phyloP scores from a whole-genome alignment of 2,329 filamentous ascomycete species.

The Simplicillium aogashimaense region DNA sequence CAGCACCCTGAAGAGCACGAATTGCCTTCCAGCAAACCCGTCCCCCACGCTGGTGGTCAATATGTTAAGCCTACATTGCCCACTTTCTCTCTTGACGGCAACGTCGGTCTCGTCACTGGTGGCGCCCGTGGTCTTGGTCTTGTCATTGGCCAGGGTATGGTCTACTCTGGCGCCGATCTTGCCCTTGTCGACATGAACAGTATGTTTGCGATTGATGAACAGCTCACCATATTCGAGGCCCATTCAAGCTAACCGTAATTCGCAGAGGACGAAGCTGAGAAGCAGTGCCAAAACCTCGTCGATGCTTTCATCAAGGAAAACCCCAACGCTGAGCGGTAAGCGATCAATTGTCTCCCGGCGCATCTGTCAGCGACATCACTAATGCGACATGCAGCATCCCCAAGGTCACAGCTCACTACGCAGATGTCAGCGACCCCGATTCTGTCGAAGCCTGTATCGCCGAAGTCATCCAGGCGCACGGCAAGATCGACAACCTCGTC shows the following conservation, averaged over 20 bases:
- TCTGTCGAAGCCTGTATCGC: constrained; percentile 67
- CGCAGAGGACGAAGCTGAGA: constrained; percentile 71
- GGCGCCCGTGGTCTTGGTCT: constrained; percentile 82
- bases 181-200: constrained; percentile 92
- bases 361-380: too few species aligned
- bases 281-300: constrained; percentile 64
- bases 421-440: constrained; percentile 71
- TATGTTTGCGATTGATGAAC: constrained; percentile 31
- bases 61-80: constrained; percentile 80
- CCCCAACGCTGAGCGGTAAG: constrained; percentile 59
- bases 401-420: constrained; percentile 80
- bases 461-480: constrained; percentile 50
- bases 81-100: constrained; percentile 76
- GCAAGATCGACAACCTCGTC: constrained; percentile 82
- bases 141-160: constrained; percentile 87
- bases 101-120: constrained; percentile 78
- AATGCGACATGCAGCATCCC: constrained; percentile 46
- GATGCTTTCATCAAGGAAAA: constrained; percentile 72
- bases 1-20: constrained; percentile 69
- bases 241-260: constrained; percentile 7
- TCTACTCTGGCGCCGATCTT: constrained; percentile 78
- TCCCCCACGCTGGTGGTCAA: constrained; percentile 66
- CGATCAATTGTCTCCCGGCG: constrained; percentile 1
- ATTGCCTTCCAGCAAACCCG: constrained; percentile 59
- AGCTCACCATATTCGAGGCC: not conserved